Conservation (phyloP, 257 asterid genomes). For the Petunia secreta region DNA sequence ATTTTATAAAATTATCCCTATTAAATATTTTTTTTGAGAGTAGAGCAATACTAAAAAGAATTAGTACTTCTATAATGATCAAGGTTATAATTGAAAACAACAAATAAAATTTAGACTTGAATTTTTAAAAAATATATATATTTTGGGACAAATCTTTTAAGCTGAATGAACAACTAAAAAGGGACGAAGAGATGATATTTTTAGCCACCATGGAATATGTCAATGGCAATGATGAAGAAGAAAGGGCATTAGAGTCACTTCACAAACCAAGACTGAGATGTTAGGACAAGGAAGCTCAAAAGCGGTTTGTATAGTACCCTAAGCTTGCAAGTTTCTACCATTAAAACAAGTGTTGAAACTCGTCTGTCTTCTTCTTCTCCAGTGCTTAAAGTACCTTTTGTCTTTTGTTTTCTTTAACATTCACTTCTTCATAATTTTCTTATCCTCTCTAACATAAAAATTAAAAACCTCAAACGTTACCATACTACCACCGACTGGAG, state of each 20-base stretch:
- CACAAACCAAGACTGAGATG: not conserved
- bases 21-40: too few relatives aligned
- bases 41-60: too few relatives aligned
- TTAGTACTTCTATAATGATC: too few relatives aligned
- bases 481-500: not conserved
- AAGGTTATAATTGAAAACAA: too few relatives aligned
- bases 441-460: not conserved
- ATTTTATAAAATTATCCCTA: too few relatives aligned
- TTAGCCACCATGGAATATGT: not conserved
- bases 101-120: too few relatives aligned
- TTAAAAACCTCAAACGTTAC: not conserved
- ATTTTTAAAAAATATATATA: too few relatives aligned
- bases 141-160: too few relatives aligned
- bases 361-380: not conserved
- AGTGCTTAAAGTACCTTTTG: not conserved
- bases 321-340: not conserved
- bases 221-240: not conserved
- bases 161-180: too few relatives aligned
- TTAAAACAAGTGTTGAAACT: not conserved
- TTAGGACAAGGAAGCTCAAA: conserved; percentile 19
- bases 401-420: too few relatives aligned
- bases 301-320: conserved; percentile 16
- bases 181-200: too few relatives aligned
- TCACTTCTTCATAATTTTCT: not conserved
- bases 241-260: not conserved